Conservation (phyloP, 768 basidiomycete genomes). For the Boletus pseudopeckii region DNA sequence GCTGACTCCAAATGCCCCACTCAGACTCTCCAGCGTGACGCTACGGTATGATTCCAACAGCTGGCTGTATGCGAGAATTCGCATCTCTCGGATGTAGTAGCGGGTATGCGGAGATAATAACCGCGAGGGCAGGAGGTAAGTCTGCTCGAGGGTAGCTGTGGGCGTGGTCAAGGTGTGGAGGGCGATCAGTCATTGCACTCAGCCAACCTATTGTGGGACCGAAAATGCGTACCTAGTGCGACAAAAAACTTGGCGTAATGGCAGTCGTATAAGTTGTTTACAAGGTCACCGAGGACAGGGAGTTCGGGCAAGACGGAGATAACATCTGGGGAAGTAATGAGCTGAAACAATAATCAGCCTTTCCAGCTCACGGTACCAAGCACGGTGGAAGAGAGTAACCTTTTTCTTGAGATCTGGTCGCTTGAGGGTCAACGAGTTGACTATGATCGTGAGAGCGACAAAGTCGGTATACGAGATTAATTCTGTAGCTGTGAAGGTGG, state of each 20-base stretch:
- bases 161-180: neutral
- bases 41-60: constrained; percentile 89
- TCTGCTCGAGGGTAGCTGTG: constrained; percentile 83
- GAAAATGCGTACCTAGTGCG: constrained; percentile 61
- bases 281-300: constrained; percentile 77
- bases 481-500: constrained; percentile 93
- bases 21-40: constrained; percentile 83
- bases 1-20: constrained; percentile 84
- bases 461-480: constrained; percentile 87
- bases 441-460: constrained; percentile 78
- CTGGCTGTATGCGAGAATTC: constrained; percentile 89
- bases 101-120: constrained; percentile 82
- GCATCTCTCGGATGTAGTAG: constrained; percentile 93
- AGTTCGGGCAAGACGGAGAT: constrained; percentile 79
- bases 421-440: constrained; percentile 70
- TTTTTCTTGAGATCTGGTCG: constrained; percentile 90
- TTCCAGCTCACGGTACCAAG: neutral
- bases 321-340: constrained; percentile 85
- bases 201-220: neutral
- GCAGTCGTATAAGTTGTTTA: constrained; percentile 86
- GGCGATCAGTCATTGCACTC: constrained; percentile 3
- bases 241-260: constrained; percentile 94
- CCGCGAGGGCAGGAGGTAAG: constrained; percentile 82
- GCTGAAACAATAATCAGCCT: constrained; percentile 40
- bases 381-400: constrained; percentile 37